These are phyloP conservation scores for Gloeostereum incarnatum DNA, from an alignment of 768 basidiomycete species.

Conservation along the genomic window DNA sequence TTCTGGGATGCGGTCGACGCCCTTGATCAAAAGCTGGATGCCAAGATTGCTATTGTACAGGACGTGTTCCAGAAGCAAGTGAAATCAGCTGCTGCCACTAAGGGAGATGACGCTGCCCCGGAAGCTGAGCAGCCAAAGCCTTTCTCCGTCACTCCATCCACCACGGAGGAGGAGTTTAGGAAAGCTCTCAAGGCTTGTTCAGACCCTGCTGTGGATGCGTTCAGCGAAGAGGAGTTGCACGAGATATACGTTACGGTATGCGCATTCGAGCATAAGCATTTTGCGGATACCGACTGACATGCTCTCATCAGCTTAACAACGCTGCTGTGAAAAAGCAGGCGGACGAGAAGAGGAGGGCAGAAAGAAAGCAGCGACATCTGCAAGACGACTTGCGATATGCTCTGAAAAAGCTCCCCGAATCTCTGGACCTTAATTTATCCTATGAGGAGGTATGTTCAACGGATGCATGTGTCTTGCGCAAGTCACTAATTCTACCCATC, in stretches of 20 bases:
- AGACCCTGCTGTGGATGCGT: constrained; percentile 36
- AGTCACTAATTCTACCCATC: constrained; percentile 5
- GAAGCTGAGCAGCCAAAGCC: constrained; percentile 14
- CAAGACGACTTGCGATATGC: constrained; percentile 97
- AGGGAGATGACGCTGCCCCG: constrained; percentile 13
- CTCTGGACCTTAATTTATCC: constrained; percentile 62
- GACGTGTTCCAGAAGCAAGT: constrained; percentile 42
- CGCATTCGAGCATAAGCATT: constrained; percentile 17
- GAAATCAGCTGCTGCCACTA: constrained; percentile 21
- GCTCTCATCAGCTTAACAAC: constrained; percentile 51
- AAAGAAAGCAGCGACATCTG: constrained; percentile 76
- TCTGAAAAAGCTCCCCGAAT: constrained; percentile 78
- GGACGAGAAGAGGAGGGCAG: constrained; percentile 80
- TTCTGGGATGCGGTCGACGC: constrained; percentile 93
- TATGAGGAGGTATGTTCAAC: constrained; percentile 70
- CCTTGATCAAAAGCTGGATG: constrained; percentile 79
- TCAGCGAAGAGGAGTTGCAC: constrained; percentile 43
- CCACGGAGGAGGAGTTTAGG: constrained; percentile 56
- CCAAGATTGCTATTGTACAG: constrained; percentile 63
- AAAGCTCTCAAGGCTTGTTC: constrained; percentile 45
- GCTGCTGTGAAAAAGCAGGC: constrained; percentile 66
- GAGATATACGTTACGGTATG: constrained; percentile 62
- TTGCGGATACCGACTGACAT: constrained; percentile 1
- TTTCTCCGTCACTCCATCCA: constrained; percentile 43
- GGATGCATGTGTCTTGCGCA: constrained; percentile 1